Evolutionary conservation across 2,329 filamentous ascomycete genomes (phyloP).

Genomic region (Talaromyces sp.): DNA sequence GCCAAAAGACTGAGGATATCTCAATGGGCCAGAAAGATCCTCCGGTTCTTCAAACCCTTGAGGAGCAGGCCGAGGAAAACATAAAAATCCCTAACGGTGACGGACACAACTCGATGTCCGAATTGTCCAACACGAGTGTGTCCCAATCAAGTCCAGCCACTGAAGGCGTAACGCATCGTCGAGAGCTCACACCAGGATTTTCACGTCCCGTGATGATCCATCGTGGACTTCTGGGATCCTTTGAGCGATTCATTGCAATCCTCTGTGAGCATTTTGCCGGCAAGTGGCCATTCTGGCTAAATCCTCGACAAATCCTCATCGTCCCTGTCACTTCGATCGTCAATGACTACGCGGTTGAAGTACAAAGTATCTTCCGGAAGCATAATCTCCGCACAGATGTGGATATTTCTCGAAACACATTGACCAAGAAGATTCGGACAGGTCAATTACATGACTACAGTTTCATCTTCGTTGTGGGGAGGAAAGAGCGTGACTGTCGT

Average conservation of each 20-base stretch:
- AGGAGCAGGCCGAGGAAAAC: no score
- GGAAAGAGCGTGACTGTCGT: conserved; percentile 54
- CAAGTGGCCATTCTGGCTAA: conserved; percentile 85
- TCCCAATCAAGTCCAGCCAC: no score
- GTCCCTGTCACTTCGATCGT: conserved; percentile 50
- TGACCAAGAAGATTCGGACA: conserved; percentile 65
- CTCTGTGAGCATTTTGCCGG: conserved; percentile 78
- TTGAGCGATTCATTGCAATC: conserved; percentile 79
- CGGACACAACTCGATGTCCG: no score
- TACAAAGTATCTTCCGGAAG: conserved; percentile 43
- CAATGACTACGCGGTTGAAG: conserved; percentile 47
- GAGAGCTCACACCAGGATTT: conserved; percentile 46
- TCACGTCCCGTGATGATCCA: conserved; percentile 76
- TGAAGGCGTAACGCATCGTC: no score
- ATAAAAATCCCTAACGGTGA: no score
- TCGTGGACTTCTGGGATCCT: conserved; percentile 76
- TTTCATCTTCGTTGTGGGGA: conserved; percentile 67
- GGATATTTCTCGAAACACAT: conserved; percentile 57
- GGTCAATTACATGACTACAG: conserved; percentile 68
- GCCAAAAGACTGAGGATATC: no score
- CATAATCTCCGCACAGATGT: conserved; percentile 64
- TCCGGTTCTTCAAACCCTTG: no score
- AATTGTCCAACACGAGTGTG: no score
- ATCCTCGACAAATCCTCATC: conserved; percentile 69
- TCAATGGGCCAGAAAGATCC: no score